Evolutionary conservation across 129 eudicot species (phyloP).

Genomic region (Chrysanthemum lavandulifolium): DNA sequence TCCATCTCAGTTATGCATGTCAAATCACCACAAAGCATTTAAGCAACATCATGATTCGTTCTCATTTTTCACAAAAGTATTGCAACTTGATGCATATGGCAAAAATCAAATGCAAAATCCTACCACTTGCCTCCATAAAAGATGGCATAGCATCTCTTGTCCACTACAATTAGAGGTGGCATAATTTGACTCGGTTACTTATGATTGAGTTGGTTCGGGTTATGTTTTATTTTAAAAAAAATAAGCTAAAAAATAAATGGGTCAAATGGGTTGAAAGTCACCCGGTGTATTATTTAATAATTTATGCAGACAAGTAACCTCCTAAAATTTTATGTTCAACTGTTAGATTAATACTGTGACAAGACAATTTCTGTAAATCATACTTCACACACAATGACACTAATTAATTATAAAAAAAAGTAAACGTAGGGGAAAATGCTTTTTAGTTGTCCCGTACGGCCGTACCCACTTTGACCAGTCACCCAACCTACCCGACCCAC

Average conservation of each 20-base stretch:
- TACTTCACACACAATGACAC: not conserved
- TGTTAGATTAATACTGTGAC: not conserved
- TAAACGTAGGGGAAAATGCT: not conserved
- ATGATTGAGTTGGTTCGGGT: too few species aligned
- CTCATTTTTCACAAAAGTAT: not conserved
- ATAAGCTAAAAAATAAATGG: not conserved
- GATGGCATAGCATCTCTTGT: too few species aligned
- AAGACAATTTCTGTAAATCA: not conserved
- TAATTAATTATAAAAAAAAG: not conserved
- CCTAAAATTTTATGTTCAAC: not conserved
- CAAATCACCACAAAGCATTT: not conserved
- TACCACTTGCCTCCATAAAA: too few species aligned
- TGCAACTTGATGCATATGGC: not conserved
- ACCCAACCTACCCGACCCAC: too few species aligned
- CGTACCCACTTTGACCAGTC: too few species aligned
- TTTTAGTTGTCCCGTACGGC: not conserved
- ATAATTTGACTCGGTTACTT: not conserved
- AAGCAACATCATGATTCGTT: not conserved
- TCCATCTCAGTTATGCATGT: not conserved
- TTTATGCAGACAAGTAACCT: not conserved
- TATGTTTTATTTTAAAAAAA: not conserved
- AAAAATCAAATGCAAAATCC: not conserved
- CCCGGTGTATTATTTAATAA: not conserved
- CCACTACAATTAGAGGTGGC: not conserved
- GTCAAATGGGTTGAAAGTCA: slow-evolving; percentile 1